Evolutionary conservation across 495 filamentous ascomycete species (phyloP).

Genomic region (Aspergillus biplanus): DNA sequence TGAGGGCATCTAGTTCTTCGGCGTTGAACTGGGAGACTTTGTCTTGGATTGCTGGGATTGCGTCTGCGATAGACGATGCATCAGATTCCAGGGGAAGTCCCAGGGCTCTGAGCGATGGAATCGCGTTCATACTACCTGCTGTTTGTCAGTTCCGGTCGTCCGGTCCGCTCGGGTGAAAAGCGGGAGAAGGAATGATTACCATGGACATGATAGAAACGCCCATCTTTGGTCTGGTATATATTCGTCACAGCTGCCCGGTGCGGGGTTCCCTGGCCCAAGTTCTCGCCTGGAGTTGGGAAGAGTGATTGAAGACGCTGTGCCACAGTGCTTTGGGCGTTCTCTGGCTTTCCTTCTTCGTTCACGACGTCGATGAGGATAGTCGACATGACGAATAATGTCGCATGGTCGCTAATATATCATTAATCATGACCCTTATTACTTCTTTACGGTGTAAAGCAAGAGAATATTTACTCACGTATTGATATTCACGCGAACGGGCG

Average conservation of each 20-base stretch:
- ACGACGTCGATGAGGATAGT: slow-evolving; percentile 23
- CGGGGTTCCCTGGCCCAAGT: neutral
- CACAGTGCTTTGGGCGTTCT: neutral
- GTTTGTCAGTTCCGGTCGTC: neutral
- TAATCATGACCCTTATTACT: neutral
- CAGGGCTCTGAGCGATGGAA: slow-evolving; percentile 43
- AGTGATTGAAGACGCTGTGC: slow-evolving; percentile 11
- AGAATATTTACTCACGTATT: slow-evolving; percentile 46
- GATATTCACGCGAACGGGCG: slow-evolving; percentile 47
- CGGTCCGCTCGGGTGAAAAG: neutral
- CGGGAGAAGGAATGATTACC: slow-evolving; percentile 22
- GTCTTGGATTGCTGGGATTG: slow-evolving; percentile 8
- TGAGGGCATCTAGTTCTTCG: slow-evolving; percentile 43
- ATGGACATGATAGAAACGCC: slow-evolving; percentile 56
- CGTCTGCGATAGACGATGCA: slow-evolving; percentile 2
- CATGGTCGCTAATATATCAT: slow-evolving; percentile 28
- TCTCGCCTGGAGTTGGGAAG: neutral
- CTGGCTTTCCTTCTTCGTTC: slow-evolving; percentile 14
- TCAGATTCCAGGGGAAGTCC: slow-evolving; percentile 38
- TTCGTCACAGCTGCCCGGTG: slow-evolving; percentile 41
- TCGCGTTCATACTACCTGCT: slow-evolving; percentile 47
- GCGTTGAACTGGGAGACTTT: slow-evolving; percentile 10
- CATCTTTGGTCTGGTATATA: slow-evolving; percentile 57
- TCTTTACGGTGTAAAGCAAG: neutral
- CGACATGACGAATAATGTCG: slow-evolving; percentile 37